Percentiles rank a stretch among this genome's conserved stretches.
Evolutionary conservation across 1,284 basidiomycete genomes (phyloP).

Genomic region (Lentinula novae-zelandiae): DNA sequence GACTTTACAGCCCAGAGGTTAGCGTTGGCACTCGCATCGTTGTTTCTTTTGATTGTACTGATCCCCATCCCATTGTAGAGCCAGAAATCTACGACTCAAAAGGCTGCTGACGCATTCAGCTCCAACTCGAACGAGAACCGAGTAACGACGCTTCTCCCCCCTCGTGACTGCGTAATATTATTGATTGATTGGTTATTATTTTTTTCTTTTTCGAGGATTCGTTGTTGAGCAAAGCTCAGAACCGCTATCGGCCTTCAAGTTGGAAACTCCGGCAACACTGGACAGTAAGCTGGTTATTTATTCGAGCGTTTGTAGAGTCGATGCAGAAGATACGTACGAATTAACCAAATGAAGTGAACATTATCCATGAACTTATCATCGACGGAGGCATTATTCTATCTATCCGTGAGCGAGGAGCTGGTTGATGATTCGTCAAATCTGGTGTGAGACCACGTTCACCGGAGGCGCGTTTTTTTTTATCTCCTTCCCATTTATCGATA

Average conservation of each 20-base stretch:
- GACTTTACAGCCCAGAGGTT: conserved; percentile 15
- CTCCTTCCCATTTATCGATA: no score
- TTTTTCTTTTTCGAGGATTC: conserved; percentile 28
- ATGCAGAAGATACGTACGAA: no score
- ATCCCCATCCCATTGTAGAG: not conserved
- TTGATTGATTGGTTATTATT: not conserved
- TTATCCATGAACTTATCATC: no score
- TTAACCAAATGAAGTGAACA: no score
- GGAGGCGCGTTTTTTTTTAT: no score
- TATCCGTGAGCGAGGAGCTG: no score
- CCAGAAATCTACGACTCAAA: conserved; percentile 16
- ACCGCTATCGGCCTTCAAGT: conserved; percentile 35
- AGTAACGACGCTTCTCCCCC: conserved; percentile 17
- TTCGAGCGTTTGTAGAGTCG: no score
- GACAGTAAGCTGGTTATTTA: no score
- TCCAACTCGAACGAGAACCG: conserved; percentile 38
- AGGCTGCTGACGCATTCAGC: conserved; percentile 37
- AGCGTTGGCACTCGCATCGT: not conserved
- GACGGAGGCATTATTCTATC: no score
- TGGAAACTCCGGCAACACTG: not conserved
- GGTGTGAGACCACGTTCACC: no score
- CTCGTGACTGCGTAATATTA: not conserved
- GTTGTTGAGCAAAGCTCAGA: conserved; percentile 46
- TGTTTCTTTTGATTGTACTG: not conserved
- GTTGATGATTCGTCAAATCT: no score